Evolutionary conservation across 768 basidiomycete genomes (phyloP).

Genomic region (Leccinellum luteum): DNA sequence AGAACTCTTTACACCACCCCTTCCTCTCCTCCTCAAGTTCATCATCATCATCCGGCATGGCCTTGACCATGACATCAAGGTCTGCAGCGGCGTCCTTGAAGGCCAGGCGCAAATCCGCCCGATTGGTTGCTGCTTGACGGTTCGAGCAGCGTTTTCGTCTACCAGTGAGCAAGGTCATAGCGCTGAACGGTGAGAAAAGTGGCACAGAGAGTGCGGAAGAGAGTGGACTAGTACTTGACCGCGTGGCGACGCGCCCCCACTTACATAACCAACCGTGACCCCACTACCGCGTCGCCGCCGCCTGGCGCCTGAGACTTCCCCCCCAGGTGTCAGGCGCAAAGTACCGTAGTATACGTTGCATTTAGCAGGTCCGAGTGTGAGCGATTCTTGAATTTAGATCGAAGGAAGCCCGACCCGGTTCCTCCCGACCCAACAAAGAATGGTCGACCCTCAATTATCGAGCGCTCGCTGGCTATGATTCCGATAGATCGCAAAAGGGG

Average conservation of each 20-base stretch:
- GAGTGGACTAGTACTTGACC: too few relatives aligned
- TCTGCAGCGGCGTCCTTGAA: background rate
- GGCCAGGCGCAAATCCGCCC: background rate
- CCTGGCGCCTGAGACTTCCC: too few relatives aligned
- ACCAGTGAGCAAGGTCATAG: background rate
- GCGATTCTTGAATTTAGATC: too few relatives aligned
- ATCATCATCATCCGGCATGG: background rate
- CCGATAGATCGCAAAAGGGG: background rate
- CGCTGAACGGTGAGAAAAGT: background rate
- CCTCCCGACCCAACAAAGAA: too few relatives aligned
- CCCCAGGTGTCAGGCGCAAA: too few relatives aligned
- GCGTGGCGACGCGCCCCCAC: background rate
- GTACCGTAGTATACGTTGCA: background rate
- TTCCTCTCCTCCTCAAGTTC: background rate
- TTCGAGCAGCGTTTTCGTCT: background rate
- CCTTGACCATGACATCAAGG: background rate
- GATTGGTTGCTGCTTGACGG: background rate
- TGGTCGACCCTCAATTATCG: background rate
- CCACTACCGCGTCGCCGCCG: too few relatives aligned
- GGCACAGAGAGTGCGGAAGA: too few relatives aligned
- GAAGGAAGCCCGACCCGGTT: too few relatives aligned
- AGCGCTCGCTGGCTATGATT: too few relatives aligned
- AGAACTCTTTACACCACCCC: background rate
- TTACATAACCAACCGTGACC: too few relatives aligned
- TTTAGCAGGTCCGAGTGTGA: background rate